Percentiles rank a stretch among this genome's conserved stretches.
Evolutionary conservation across 257 asterid species (phyloP).

Genomic region (Jacaranda mimosifolia): DNA sequence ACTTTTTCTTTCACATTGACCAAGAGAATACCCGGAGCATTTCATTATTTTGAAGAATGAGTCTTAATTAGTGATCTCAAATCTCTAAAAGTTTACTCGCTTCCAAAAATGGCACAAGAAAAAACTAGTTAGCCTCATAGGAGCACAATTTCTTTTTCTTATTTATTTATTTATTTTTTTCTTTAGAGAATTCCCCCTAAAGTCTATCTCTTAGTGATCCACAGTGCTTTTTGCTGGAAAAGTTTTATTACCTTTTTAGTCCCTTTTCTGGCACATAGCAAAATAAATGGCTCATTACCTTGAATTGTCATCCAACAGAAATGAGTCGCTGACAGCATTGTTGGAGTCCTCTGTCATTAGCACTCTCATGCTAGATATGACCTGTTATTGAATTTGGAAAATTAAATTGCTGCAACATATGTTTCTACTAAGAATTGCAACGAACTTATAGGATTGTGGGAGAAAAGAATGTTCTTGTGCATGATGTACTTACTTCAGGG

Average conservation of each 20-base stretch:
- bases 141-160: background rate
- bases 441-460: background rate
- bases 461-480: background rate
- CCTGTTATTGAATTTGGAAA: constrained; percentile 51
- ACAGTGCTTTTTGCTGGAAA: no score
- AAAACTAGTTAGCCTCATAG: background rate
- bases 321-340: constrained; percentile 81
- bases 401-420: constrained; percentile 2
- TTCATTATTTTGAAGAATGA: background rate
- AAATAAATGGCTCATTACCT: constrained; percentile 51
- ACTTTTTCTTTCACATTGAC: background rate
- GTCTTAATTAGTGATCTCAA: background rate
- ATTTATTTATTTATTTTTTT: no score
- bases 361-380: constrained; percentile 94
- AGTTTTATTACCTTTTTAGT: background rate
- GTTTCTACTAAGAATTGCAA: background rate
- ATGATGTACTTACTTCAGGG: constrained; percentile 68
- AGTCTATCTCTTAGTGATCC: no score
- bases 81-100: background rate
- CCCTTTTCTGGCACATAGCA: background rate
- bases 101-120: background rate
- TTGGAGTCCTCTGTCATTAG: constrained; percentile 96
- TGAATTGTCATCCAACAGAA: constrained; percentile 93
- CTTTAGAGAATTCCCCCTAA: no score
- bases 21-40: background rate